Conservation (phyloP, 2,329 filamentous ascomycete genomes). For the Rutstroemia sp. region DNA sequence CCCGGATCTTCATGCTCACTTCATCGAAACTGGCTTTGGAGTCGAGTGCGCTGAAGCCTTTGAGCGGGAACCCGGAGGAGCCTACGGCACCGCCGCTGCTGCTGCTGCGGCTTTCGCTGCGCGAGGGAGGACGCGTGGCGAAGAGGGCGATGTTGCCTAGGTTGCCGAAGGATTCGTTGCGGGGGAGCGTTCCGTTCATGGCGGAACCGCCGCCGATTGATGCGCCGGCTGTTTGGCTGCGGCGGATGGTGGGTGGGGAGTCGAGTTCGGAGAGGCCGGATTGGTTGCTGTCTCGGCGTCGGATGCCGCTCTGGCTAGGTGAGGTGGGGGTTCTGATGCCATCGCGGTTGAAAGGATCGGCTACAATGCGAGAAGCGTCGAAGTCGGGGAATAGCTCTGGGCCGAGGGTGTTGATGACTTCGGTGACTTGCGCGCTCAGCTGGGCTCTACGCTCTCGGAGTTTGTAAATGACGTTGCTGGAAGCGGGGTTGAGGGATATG, state of each 20-base stretch:
- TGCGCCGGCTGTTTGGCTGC: slow-evolving; percentile 16
- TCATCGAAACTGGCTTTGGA: slow-evolving; percentile 69
- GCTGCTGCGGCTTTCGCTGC: slow-evolving; percentile 63
- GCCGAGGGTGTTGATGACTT: slow-evolving; percentile 89
- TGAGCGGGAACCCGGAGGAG: slow-evolving; percentile 55
- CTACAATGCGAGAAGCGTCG: slow-evolving; percentile 64
- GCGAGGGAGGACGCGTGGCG: slow-evolving; percentile 76
- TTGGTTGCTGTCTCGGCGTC: slow-evolving; percentile 42
- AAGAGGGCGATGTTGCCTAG: slow-evolving; percentile 85
- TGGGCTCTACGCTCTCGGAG: slow-evolving; percentile 65
- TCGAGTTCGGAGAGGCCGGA: slow-evolving; percentile 32
- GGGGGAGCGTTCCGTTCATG: slow-evolving; percentile 44
- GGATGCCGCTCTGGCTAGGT: slow-evolving; percentile 17
- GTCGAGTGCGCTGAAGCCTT: slow-evolving; percentile 61
- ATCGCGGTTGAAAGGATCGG: slow-evolving; percentile 39
- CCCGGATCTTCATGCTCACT: slow-evolving; percentile 75
- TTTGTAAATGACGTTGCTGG: slow-evolving; percentile 74
- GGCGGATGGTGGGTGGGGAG: slow-evolving; percentile 26
- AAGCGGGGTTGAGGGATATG: slow-evolving; percentile 76
- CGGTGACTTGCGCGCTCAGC: slow-evolving; percentile 75
- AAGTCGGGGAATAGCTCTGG: slow-evolving; percentile 98
- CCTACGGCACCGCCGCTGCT: slow-evolving; percentile 58
- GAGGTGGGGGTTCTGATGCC: slow-evolving; percentile 18
- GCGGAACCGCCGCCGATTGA: slow-evolving; percentile 25
- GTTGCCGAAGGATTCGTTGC: slow-evolving; percentile 91